Conservation (phyloP, 2,329 filamentous ascomycete genomes). For the Fusarium duplospermum region DNA sequence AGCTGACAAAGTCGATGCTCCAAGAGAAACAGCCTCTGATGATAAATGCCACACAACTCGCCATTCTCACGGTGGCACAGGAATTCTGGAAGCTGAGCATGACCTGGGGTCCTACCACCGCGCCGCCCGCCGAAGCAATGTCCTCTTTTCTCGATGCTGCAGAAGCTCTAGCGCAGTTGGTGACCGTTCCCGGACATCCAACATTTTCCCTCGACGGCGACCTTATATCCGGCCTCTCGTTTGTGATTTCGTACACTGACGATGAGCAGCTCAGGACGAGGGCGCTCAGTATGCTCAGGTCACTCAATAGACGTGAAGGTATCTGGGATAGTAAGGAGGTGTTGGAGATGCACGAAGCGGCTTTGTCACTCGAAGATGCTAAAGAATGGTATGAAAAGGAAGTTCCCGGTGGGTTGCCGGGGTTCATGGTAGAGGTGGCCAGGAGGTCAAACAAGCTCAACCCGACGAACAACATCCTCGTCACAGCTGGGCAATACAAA, state of each 20-base stretch:
- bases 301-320: conserved; percentile 5
- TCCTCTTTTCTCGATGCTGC: conserved; percentile 12
- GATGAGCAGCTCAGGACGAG: background rate
- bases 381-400: background rate
- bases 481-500: background rate
- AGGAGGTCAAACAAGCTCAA: background rate
- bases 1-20: conserved; percentile 17
- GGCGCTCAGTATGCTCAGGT: conserved; percentile 24
- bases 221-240: conserved; percentile 15
- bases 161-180: background rate
- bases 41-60: background rate
- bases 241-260: background rate
- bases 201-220: conserved; percentile 28
- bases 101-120: background rate
- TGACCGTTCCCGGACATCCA: conserved; percentile 3
- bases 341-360: background rate
- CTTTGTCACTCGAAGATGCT: background rate
- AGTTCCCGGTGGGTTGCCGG: background rate
- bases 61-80: conserved; percentile 18
- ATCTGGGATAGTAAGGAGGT: background rate
- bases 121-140: background rate
- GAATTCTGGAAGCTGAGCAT: conserved; percentile 25
- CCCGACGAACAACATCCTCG: background rate
- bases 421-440: background rate
- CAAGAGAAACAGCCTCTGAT: conserved; percentile 6